A percentile compares a stretch with the other conserved stretches of the same genome.
Evolutionary conservation across 2,329 filamentous ascomycete species (phyloP).

Genomic region (Aspergillus vadensis): DNA sequence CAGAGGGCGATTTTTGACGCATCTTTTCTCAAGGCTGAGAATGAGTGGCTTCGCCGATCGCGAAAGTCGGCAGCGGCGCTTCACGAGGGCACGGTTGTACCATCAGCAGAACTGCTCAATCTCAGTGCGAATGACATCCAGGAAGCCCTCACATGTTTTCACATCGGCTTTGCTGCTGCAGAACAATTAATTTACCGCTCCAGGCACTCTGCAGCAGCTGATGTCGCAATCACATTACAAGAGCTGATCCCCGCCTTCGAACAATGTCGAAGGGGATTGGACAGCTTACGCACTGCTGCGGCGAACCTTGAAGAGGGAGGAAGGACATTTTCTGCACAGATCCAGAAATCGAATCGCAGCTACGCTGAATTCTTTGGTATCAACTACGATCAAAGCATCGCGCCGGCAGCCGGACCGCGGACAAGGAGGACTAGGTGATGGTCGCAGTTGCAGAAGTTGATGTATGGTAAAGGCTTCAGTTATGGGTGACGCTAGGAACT

Average conservation of each 20-base stretch:
- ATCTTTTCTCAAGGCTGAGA: constrained; percentile 1
- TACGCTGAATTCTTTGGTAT: neutral
- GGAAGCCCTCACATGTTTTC: neutral
- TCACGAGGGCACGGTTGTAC: neutral
- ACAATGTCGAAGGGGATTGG: neutral
- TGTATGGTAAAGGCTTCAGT: too few relatives aligned
- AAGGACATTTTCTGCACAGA: neutral
- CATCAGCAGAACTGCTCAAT: neutral
- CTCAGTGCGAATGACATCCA: neutral
- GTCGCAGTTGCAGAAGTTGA: too few relatives aligned
- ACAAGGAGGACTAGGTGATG: neutral
- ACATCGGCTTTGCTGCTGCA: neutral
- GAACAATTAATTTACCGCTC: neutral
- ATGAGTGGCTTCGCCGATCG: neutral
- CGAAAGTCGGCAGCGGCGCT: neutral
- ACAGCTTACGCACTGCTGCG: neutral
- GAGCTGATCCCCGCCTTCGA: neutral
- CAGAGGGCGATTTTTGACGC: neutral
- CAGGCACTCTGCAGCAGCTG: neutral
- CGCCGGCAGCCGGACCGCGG: neutral
- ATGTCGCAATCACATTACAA: neutral
- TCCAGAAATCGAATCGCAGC: neutral
- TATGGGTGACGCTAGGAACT: too few relatives aligned
- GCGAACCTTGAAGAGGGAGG: neutral
- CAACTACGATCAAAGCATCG: neutral